Evolutionary conservation across 768 basidiomycete species (phyloP).

Genomic region (Stropharia rugosoannulata): DNA sequence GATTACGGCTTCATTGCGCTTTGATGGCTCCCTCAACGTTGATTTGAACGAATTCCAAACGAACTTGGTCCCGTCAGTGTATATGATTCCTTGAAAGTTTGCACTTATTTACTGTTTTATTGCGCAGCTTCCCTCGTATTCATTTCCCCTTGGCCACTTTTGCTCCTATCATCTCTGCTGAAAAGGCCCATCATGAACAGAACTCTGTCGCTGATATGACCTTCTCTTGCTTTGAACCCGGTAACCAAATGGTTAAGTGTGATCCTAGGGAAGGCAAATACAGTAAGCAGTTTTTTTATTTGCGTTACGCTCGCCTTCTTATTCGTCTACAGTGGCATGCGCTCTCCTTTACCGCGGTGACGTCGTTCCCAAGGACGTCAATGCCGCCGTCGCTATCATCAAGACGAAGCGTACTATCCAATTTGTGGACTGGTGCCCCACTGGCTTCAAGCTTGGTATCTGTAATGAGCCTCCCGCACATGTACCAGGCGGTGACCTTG

Average conservation of each 20-base stretch:
- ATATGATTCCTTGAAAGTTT: not conserved
- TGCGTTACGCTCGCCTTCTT: constrained; percentile 8
- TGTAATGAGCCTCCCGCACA: constrained; percentile 94
- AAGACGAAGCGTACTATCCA: constrained; percentile 98
- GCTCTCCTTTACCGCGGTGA: constrained; percentile 93
- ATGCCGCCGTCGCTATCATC: constrained; percentile 89
- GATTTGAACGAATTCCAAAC: constrained; percentile 99
- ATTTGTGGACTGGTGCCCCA: constrained; percentile 98
- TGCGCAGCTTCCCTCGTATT: constrained; percentile 87
- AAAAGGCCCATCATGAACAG: constrained; percentile 95
- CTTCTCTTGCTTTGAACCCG: constrained; percentile 94
- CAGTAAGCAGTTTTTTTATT: constrained; percentile 53
- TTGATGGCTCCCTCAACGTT: constrained; percentile 96
- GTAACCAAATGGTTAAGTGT: constrained; percentile 95
- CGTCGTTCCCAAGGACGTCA: constrained; percentile 95
- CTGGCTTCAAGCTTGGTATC: constrained; percentile 96
- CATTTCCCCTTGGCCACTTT: constrained; percentile 98
- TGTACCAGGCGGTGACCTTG: constrained; percentile 94
- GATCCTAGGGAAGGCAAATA: constrained; percentile 99
- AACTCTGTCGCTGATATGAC: constrained; percentile 99
- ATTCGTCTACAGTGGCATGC: constrained; percentile 68
- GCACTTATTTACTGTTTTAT: constrained; percentile 3
- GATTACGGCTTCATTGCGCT: constrained; percentile 94
- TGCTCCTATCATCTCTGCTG: constrained; percentile 92
- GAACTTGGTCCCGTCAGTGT: constrained; percentile 90